Evolutionary conservation across 768 basidiomycete genomes (phyloP).

Genomic region (Pisolithus orientalis): DNA sequence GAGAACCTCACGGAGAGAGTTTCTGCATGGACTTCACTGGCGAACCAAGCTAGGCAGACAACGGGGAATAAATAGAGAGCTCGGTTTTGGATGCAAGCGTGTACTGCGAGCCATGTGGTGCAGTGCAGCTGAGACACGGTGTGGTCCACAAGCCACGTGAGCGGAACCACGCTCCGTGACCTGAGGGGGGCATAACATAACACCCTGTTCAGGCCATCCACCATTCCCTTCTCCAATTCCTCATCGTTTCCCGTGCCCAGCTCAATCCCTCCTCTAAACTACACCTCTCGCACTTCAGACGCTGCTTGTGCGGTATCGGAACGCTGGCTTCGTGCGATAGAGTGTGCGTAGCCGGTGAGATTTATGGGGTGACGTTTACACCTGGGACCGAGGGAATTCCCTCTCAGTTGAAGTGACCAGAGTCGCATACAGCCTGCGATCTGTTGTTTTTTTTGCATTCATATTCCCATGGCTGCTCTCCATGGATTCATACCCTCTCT

Average conservation of each 20-base stretch:
- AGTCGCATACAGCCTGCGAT: background rate
- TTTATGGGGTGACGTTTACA: slow-evolving; percentile 17
- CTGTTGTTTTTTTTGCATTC: background rate
- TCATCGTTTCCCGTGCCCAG: slow-evolving; percentile 19
- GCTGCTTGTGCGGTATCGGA: background rate
- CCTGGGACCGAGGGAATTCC: slow-evolving; percentile 2
- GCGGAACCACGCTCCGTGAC: slow-evolving; percentile 25
- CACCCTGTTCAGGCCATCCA: slow-evolving; percentile 30
- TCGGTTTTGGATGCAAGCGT: background rate
- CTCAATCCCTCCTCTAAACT: slow-evolving; percentile 10
- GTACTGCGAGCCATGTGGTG: background rate
- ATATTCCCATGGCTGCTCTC: background rate
- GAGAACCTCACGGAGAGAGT: background rate
- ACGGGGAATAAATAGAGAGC: background rate
- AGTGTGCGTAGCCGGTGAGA: slow-evolving; percentile 9
- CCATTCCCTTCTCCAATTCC: slow-evolving; percentile 21
- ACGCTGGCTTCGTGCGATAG: background rate
- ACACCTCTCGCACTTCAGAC: background rate
- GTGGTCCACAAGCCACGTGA: slow-evolving; percentile 23
- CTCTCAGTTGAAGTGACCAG: slow-evolving; percentile 6
- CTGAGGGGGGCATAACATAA: slow-evolving; percentile 18
- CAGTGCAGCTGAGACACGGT: slow-evolving; percentile 6
- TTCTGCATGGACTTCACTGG: background rate
- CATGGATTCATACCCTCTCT: background rate
- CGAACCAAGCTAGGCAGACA: background rate